Conservation (phyloP, 2,329 filamentous ascomycete genomes). For the Albophoma yamanashiensis region DNA sequence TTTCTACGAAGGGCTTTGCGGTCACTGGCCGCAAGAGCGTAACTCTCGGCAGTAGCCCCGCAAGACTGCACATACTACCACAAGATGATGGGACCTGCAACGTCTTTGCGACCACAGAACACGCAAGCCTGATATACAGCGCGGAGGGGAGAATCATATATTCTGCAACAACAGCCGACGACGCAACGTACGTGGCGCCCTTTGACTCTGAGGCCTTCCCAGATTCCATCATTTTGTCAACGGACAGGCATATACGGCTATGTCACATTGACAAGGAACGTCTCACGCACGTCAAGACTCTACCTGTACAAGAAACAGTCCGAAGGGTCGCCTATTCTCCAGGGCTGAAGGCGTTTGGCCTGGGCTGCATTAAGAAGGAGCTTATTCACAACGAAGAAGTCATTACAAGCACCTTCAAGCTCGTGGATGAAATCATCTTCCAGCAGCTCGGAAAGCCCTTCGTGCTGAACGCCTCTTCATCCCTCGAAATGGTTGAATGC, state of each 20-base stretch:
- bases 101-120: conserved; percentile 88
- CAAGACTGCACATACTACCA: conserved; percentile 69
- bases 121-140: conserved; percentile 87
- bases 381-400: conserved; percentile 62
- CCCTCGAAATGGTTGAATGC: conserved; percentile 69
- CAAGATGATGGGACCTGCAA: conserved; percentile 57
- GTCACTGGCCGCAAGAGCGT: conserved; percentile 70
- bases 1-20: conserved; percentile 49
- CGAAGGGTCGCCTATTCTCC: conserved; percentile 79
- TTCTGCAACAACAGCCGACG: conserved; percentile 84
- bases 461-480: conserved; percentile 37
- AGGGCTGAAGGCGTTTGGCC: conserved; percentile 67
- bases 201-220: conserved; percentile 79
- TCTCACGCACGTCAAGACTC: conserved; percentile 76
- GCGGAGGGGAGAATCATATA: conserved; percentile 82
- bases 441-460: conserved; percentile 62
- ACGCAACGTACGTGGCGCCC: conserved; percentile 68
- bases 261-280: conserved; percentile 73
- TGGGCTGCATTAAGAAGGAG: conserved; percentile 74
- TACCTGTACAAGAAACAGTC: conserved; percentile 72
- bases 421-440: conserved; percentile 87
- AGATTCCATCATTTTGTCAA: conserved; percentile 70
- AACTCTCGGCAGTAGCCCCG: conserved; percentile 75
- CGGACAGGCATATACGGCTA: conserved; percentile 64
- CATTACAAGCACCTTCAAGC: conserved; percentile 68